Percentiles rank a stretch among this genome's conserved stretches.
Evolutionary conservation across 257 asterid species (phyloP).

Genomic region (Voacanga thouarsii): DNA sequence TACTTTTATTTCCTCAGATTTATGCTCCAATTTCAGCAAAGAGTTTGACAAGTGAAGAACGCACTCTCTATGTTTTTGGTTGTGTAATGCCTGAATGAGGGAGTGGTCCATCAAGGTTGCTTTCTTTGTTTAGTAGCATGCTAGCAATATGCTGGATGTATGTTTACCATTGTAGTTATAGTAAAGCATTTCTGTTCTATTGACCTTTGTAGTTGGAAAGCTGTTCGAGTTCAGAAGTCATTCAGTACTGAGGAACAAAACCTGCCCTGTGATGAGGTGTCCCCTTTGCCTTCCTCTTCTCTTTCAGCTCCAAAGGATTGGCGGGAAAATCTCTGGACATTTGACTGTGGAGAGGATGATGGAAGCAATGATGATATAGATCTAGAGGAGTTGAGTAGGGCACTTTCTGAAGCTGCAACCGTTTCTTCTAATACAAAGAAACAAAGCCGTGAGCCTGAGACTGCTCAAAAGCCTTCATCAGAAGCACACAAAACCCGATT

Average conservation of each 20-base stretch:
- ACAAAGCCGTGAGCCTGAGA: conserved; percentile 30
- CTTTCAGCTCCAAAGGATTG: conserved; percentile 36
- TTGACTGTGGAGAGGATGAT: conserved; percentile 37
- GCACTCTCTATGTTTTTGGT: conserved; percentile 62
- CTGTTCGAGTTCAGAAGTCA: conserved; percentile 74
- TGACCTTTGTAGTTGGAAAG: conserved; percentile 61
- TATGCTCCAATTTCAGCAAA: conserved; percentile 71
- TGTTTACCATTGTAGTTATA: background rate
- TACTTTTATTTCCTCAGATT: conserved; percentile 38
- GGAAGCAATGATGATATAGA: conserved; percentile 51
- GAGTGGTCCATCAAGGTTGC: conserved; percentile 52
- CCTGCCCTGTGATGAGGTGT: conserved; percentile 24
- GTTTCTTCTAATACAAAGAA: conserved; percentile 40
- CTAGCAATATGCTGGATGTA: conserved; percentile 5
- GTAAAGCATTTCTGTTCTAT: conserved; percentile 16
- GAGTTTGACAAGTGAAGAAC: conserved; percentile 45
- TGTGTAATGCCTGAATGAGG: conserved; percentile 66
- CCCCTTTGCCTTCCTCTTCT: conserved; percentile 28
- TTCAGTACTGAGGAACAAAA: conserved; percentile 23
- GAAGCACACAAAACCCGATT: conserved; percentile 29
- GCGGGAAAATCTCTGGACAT: conserved; percentile 50
- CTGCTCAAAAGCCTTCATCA: conserved; percentile 29
- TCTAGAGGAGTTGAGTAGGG: conserved; percentile 71
- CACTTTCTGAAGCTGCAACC: conserved; percentile 64
- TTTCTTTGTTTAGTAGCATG: conserved; percentile 1